phyloP scores from a whole-genome alignment of 2,329 filamentous ascomycete genomes.

The Pseudogymnoascus sp. region DNA sequence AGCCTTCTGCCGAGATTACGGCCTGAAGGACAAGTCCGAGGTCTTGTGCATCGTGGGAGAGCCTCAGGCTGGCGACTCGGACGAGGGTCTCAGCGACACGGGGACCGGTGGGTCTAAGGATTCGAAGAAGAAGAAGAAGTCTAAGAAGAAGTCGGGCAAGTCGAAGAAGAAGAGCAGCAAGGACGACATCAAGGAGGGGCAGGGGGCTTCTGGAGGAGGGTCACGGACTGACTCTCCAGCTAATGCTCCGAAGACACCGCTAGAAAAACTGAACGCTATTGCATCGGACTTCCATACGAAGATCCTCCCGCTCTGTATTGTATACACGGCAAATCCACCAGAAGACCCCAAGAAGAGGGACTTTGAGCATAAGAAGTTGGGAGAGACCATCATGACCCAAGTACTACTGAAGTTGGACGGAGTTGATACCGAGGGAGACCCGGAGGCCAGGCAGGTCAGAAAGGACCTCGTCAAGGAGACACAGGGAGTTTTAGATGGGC shows the following conservation, averaged over 20 bases:
- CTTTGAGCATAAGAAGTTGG: conserved; percentile 67
- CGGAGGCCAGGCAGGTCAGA: conserved; percentile 53
- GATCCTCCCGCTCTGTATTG: conserved; percentile 55
- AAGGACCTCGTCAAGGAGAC: conserved; percentile 68
- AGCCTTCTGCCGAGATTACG: conserved; percentile 48
- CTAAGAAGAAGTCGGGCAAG: conserved; percentile 33
- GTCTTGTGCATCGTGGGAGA: conserved; percentile 48
- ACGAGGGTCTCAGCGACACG: conserved; percentile 37
- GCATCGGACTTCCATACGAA: conserved; percentile 54
- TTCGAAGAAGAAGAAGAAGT: conserved; percentile 37
- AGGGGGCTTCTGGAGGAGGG: conserved; percentile 30
- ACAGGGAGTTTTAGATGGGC: conserved; percentile 54
- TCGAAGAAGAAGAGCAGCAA: conserved; percentile 35
- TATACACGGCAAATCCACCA: conserved; percentile 57
- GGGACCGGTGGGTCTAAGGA: conserved; percentile 27
- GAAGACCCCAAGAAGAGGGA: conserved; percentile 56
- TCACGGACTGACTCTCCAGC: conserved; percentile 25
- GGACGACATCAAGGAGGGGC: conserved; percentile 22
- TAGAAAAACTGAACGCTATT: conserved; percentile 61
- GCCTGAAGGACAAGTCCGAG: conserved; percentile 55
- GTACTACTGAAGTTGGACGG: conserved; percentile 69
- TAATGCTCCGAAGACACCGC: conserved; percentile 34
- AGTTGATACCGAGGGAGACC: conserved; percentile 64
- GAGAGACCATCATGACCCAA: conserved; percentile 68
- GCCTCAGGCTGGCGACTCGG: conserved; percentile 35